A percentile compares a stretch with the other conserved stretches of the same genome.
Conservation (phyloP, 2,329 filamentous ascomycete species). For the Sclerotinia glacialis region DNA sequence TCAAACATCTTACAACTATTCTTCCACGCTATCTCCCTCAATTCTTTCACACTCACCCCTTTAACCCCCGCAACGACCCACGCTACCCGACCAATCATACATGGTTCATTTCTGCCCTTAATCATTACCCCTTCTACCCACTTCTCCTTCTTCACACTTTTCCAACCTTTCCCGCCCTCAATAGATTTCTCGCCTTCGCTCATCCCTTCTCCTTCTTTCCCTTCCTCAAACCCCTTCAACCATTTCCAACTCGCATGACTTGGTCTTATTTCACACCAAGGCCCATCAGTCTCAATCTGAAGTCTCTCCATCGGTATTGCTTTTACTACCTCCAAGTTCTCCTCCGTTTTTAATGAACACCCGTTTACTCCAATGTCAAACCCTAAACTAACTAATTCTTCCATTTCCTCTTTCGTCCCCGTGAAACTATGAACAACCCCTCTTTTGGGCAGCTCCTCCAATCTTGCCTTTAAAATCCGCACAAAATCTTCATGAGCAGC, state of each 20-base stretch:
- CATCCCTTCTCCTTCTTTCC: slow-evolving; percentile 30
- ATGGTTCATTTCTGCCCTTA: slow-evolving; percentile 93
- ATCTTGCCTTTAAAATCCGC: slow-evolving; percentile 58
- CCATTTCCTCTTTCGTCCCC: slow-evolving; percentile 81
- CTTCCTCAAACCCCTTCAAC: slow-evolving; percentile 36
- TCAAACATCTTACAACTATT: slow-evolving; percentile 82
- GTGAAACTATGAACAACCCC: slow-evolving; percentile 96
- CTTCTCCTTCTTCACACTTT: slow-evolving; percentile 92
- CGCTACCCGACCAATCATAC: slow-evolving; percentile 82
- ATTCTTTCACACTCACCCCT: slow-evolving; percentile 71
- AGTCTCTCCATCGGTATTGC: slow-evolving; percentile 74
- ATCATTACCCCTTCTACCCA: slow-evolving; percentile 86
- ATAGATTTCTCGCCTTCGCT: slow-evolving; percentile 11
- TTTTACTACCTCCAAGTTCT: slow-evolving; percentile 83
- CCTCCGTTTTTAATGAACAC: slow-evolving; percentile 90
- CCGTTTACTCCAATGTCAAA: slow-evolving; percentile 95
- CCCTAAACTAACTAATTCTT: slow-evolving; percentile 72
- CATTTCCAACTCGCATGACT: slow-evolving; percentile 67
- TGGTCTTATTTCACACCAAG: slow-evolving; percentile 93
- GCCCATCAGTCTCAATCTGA: slow-evolving; percentile 95
- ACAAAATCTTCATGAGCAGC: slow-evolving; percentile 87
- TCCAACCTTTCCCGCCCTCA: slow-evolving; percentile 53
- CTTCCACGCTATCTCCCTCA: slow-evolving; percentile 80
- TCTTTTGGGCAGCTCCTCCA: slow-evolving; percentile 66
- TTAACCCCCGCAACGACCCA: slow-evolving; percentile 85